phyloP scores from a whole-genome alignment of 2,329 filamentous ascomycete species.

The Alternaria ethzedia region DNA sequence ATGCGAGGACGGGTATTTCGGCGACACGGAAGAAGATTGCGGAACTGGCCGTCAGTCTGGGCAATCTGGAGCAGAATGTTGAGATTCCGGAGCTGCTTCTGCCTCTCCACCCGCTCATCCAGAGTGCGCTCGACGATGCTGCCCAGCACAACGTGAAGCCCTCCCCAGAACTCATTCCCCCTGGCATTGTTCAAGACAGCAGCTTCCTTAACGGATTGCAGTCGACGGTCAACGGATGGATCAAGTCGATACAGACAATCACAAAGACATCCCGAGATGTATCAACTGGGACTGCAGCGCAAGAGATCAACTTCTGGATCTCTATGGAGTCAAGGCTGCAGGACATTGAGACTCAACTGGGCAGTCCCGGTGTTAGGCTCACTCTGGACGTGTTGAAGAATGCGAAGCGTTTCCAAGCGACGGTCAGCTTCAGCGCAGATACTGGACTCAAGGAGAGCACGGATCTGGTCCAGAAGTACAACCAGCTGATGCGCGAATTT shows the following conservation, averaged over 20 bases:
- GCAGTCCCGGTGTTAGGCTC: slow-evolving; percentile 85
- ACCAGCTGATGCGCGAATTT: slow-evolving; percentile 98
- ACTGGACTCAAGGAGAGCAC: slow-evolving; percentile 95
- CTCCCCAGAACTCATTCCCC: slow-evolving; percentile 78
- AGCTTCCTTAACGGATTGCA: slow-evolving; percentile 93
- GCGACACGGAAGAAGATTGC: slow-evolving; percentile 98
- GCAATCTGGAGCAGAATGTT: slow-evolving; percentile 95
- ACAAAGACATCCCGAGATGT: slow-evolving; percentile 93
- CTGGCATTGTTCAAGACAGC: slow-evolving; percentile 81
- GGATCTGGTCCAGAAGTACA: slow-evolving; percentile 97
- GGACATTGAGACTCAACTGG: slow-evolving; percentile 86
- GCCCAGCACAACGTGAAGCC: slow-evolving; percentile 70
- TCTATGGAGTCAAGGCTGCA: slow-evolving; percentile 95
- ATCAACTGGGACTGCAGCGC: slow-evolving; percentile 78
- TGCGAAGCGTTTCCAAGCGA: slow-evolving; percentile 97
- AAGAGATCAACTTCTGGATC: slow-evolving; percentile 99
- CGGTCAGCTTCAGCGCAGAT: slow-evolving; percentile 94
- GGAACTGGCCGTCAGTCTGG: slow-evolving; percentile 86
- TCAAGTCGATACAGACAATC: slow-evolving; percentile 96
- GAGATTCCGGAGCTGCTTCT: slow-evolving; percentile 94
- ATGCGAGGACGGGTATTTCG: slow-evolving; percentile 91
- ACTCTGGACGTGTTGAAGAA: slow-evolving; percentile 95
- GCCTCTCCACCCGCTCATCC: slow-evolving; percentile 86
- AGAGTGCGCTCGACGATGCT: slow-evolving; percentile 82
- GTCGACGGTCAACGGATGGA: slow-evolving; percentile 94